These are phyloP conservation scores for Clonostachys byssicola DNA, from an alignment of 2,329 filamentous ascomycete species.

Conservation along the genomic window DNA sequence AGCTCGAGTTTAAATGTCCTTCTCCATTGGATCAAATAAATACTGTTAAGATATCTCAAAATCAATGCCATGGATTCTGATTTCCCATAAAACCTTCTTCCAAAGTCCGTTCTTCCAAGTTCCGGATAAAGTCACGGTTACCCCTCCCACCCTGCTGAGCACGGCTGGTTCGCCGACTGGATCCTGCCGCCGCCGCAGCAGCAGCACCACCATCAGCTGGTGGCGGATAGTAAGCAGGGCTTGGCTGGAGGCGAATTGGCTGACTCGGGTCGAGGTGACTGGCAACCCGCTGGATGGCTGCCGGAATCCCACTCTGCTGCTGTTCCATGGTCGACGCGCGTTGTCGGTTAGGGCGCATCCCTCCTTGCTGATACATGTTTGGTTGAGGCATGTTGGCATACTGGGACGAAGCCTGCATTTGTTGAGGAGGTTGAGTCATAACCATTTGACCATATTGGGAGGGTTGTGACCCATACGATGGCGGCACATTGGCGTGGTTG, in stretches of 20 bases:
- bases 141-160: conserved; percentile 54
- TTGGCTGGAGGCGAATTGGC: conserved; percentile 90
- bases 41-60: conserved; percentile 1
- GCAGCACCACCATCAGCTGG: conserved; percentile 75
- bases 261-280: conserved; percentile 93
- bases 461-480: conserved; percentile 70
- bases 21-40: too few species aligned
- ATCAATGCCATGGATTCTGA: conserved; percentile 65
- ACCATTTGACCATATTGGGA: conserved; percentile 67
- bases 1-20: too few species aligned
- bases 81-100: conserved; percentile 84
- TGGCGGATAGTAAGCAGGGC: conserved; percentile 94
- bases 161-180: conserved; percentile 73
- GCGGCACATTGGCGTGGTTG: conserved; percentile 46
- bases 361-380: conserved; percentile 58
- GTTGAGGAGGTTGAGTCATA: conserved; percentile 62
- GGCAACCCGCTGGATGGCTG: conserved; percentile 88
- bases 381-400: conserved; percentile 53
- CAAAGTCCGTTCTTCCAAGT: conserved; percentile 86
- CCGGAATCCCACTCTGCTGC: conserved; percentile 87
- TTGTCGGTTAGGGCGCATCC: conserved; percentile 71
- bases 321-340: conserved; percentile 96
- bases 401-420: conserved; percentile 56
- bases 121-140: conserved; percentile 89
- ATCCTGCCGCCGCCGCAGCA: conserved; percentile 52